These are phyloP conservation scores for Arctium minus DNA, from an alignment of 129 eudicot species.

Conservation along the genomic window DNA sequence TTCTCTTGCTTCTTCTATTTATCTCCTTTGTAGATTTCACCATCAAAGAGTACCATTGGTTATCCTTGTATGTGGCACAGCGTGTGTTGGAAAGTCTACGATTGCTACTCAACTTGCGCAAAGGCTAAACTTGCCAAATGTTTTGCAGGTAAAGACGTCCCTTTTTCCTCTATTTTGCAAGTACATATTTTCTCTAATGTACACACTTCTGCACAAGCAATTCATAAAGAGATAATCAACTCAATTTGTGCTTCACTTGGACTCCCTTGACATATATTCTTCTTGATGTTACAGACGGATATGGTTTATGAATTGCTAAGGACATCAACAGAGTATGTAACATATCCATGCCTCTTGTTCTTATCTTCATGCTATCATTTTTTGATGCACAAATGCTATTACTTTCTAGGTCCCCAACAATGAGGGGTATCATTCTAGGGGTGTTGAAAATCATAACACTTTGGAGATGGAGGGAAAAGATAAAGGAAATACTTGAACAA, in stretches of 20 bases:
- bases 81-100: conserved; percentile 95
- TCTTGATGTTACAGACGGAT: conserved; percentile 68
- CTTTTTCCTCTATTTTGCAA: background rate
- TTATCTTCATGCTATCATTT: background rate
- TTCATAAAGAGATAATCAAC: background rate
- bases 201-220: background rate
- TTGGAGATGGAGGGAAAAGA: background rate
- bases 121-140: conserved; percentile 98
- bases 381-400: background rate
- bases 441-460: background rate
- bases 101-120: conserved; percentile 99
- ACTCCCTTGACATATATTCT: conserved; percentile 23
- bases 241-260: conserved; percentile 11
- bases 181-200: background rate
- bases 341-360: conserved; percentile 5
- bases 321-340: conserved; percentile 91
- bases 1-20: conserved; percentile 14
- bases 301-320: conserved; percentile 98
- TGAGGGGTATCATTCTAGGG: background rate
- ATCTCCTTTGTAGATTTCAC: conserved; percentile 64
- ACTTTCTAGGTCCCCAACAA: background rate
- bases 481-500: background rate
- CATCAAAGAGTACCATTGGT: conserved; percentile 98
- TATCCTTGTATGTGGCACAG: conserved; percentile 98
- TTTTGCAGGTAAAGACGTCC: conserved; percentile 65